These are phyloP conservation scores for Coemansia sp. DNA, from an alignment of 192 early-diverging fungal species.

Conservation along the genomic window DNA sequence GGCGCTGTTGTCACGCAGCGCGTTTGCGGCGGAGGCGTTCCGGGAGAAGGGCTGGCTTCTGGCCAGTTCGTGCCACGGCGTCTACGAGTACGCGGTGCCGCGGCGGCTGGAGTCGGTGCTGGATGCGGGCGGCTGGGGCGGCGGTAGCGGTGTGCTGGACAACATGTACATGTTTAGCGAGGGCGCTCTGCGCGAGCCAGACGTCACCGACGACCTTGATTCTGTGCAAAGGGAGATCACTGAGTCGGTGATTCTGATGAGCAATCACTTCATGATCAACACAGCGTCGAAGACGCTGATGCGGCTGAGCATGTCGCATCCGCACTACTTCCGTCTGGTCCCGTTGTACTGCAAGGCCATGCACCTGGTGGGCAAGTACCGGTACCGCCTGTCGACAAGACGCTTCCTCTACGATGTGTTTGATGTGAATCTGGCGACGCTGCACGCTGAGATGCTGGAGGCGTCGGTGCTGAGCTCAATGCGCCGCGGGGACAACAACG, in stretches of 20 bases:
- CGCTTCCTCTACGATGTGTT: constrained; percentile 53
- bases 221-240: constrained; percentile 55
- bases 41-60: constrained; percentile 48
- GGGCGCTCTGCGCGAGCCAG: background rate
- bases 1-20: constrained; percentile 44
- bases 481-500: background rate
- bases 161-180: constrained; percentile 39
- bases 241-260: constrained; percentile 42
- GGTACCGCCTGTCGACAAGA: constrained; percentile 45
- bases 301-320: constrained; percentile 52
- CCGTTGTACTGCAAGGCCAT: constrained; percentile 39
- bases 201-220: constrained; percentile 33
- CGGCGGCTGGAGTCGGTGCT: constrained; percentile 34
- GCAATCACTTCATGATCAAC: constrained; percentile 50
- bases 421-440: constrained; percentile 46
- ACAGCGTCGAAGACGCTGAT: constrained; percentile 45
- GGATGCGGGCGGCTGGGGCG: constrained; percentile 42
- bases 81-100: constrained; percentile 53
- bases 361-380: constrained; percentile 49
- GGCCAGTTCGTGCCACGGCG: constrained; percentile 46
- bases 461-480: background rate
- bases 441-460: constrained; percentile 35
- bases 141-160: constrained; percentile 26
- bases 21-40: constrained; percentile 51
- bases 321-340: constrained; percentile 52